Evolutionary conservation across 805 yeast species (phyloP), one percentile per base, ranked within the genome.

Genomic region (Zygosaccharomyces gambellarensis): DNA sequence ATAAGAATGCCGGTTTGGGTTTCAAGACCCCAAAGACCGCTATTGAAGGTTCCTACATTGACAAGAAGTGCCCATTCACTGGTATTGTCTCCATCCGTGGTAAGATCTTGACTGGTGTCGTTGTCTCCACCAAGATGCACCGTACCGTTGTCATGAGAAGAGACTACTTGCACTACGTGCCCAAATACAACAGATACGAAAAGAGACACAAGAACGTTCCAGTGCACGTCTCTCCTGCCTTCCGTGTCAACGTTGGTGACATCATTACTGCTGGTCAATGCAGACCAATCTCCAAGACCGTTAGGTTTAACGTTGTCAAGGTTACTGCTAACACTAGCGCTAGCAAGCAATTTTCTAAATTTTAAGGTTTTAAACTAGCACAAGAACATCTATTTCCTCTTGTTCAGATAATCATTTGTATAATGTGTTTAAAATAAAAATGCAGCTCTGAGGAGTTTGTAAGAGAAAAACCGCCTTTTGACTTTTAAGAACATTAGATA

Each of bases 101-200:
- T 82, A 90, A 88, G 82, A 94, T 94, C 76, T 86, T 94, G 77
- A 85, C 97, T 68, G 99, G 99, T 80, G 87, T 96, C 74, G 99
- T 94, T 79, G 97, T 94, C 67, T 94, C 99, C 72, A 90, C 99
- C 85, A 94, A 94, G 84, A 94, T 94, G 99, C 99, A 94, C 95
- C 94, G 99, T 84, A 94, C 99, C 71, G 87, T 94, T 81, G 86
- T 94, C 77, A 87, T 94, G 82, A 90, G 99, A 86, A 92, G 99
- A 82, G 98, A 94, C 75, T 94, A 94, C 95, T 88, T 94, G 76
- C 99, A 94, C 83, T 94, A 89, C 82, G 87, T 94, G 77, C 96
- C 98, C 79, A 94, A 94, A 86, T 94, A 94, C 83, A 94, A 92
- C 96, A 90, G 99, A 87, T 94, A 90, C 88, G 99, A 94, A 83